phyloP scores from a whole-genome alignment of 306 rosid genomes.

The Rosa lucieae region DNA sequence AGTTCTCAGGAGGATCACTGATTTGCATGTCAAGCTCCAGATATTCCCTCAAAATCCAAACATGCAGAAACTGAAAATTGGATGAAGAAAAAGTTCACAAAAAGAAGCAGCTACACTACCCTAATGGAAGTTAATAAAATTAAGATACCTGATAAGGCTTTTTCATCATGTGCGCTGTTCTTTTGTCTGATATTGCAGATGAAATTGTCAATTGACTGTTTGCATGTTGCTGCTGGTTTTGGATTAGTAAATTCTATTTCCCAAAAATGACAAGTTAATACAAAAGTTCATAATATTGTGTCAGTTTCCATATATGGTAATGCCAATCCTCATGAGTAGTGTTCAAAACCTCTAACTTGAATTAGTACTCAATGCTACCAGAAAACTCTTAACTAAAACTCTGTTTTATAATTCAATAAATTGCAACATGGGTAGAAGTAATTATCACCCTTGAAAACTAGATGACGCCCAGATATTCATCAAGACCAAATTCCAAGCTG shows the following conservation, averaged over 20 bases:
- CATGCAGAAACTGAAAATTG: conserved; percentile 48
- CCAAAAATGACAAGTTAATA: background rate
- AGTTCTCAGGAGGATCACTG: conserved; percentile 34
- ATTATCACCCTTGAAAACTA: background rate
- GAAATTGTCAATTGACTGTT: background rate
- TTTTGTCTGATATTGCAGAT: background rate
- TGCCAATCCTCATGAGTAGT: too few relatives aligned
- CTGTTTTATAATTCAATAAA: background rate
- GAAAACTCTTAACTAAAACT: too few relatives aligned
- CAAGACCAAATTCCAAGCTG: background rate
- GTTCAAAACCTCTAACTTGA: background rate
- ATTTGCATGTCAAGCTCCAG: conserved; percentile 52
- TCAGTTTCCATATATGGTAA: background rate
- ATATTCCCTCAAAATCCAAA: conserved; percentile 61
- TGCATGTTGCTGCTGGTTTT: background rate
- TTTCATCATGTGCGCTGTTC: background rate
- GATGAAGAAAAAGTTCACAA: background rate
- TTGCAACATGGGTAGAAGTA: background rate
- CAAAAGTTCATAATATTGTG: background rate
- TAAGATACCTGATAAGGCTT: conserved; percentile 45
- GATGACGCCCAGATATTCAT: background rate
- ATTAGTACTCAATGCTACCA: background rate
- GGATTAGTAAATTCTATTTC: conserved; percentile 19
- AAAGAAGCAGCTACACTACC: background rate
- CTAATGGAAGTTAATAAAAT: background rate